These are phyloP conservation scores for Berberis thunbergii DNA, from an alignment of 164 flowering plant genomes.

Conservation along the genomic window DNA sequence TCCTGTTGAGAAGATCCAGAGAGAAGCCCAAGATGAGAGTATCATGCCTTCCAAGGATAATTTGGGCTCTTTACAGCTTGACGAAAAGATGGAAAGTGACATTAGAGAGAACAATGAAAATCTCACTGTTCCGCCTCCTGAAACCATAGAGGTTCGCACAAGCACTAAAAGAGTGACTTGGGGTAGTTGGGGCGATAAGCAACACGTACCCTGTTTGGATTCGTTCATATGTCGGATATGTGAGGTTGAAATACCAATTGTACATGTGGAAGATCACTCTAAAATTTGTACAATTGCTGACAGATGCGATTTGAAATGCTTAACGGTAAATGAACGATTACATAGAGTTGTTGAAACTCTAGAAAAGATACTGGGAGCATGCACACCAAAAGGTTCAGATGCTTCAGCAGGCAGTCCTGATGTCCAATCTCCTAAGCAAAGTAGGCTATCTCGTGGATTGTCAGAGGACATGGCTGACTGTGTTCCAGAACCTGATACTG, in stretches of 20 bases:
- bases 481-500: conserved; percentile 40
- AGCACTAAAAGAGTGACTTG: conserved; percentile 32
- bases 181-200: conserved; percentile 55
- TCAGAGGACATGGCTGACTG: conserved; percentile 43
- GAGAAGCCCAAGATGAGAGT: conserved; percentile 31
- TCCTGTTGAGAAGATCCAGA: conserved; percentile 54
- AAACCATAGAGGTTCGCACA: conserved; percentile 25
- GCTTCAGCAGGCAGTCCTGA: conserved; percentile 43
- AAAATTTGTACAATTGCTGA: conserved; percentile 90
- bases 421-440: conserved; percentile 31
- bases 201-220: conserved; percentile 40
- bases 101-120: conserved; percentile 18
- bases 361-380: conserved; percentile 67
- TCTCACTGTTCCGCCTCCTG: conserved; percentile 11
- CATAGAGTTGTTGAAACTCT: conserved; percentile 87
- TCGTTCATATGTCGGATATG: conserved; percentile 93
- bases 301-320: conserved; percentile 89
- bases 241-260: conserved; percentile 88
- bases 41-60: conserved; percentile 33
- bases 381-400: conserved; percentile 55
- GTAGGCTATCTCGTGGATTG: conserved; percentile 18
- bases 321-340: conserved; percentile 75
- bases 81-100: conserved; percentile 16
- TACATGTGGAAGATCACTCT: conserved; percentile 91
- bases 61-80: conserved; percentile 20